Base-by-base conservation (phyloP, 495 filamentous ascomycete species). In the Xylaria sp. region DNA sequence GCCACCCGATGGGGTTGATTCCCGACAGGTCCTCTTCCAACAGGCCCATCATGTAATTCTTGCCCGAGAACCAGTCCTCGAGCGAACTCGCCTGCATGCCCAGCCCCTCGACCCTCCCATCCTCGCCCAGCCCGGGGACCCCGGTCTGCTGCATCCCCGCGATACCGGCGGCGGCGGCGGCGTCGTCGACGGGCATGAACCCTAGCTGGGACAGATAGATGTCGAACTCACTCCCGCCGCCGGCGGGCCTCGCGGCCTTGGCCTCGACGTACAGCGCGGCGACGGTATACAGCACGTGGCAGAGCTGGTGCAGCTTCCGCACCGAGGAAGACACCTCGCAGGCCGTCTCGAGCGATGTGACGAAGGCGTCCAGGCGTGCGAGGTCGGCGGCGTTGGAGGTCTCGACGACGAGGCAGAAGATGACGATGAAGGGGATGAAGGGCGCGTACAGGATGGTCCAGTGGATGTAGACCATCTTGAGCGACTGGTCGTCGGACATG, bases 391-490 rank as follows among this genome's bases (percentile, higher is more conserved):
- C 57, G 66, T 81, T 73, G 0, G 80, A 82, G 0, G 83, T 85
- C 74, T 88, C 85, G 69, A 93, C 87, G 5, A 88, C 84, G 70
- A 92, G 86, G 82, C 90, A 91, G 82, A 93, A 92, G 5, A 93
- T 82, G 2, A 92, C 88, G 61, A 91, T 90, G 75, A 91, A 89
- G 0, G 90, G 91, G 46, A 89, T 86, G 74, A 93, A 92, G 3
- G 90, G 91, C 14, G 88, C 84, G 73, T 89, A 84, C 26, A 93
- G 81, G 35, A 93, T 82, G 1, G 87, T 86, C 90, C 89, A 92
- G 64, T 90, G 88, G 57, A 91, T 83, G 74, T 90, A 92, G 15
- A 87, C 86, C 40, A 83, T 83, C 72, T 85, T 85, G 24, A 87
- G 69, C 15, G 81, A 76, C 46, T 74, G 69, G 77, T 85, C 7